Evolutionary conservation across 768 basidiomycete genomes (phyloP).

Genomic region (Calocybe cyanea): DNA sequence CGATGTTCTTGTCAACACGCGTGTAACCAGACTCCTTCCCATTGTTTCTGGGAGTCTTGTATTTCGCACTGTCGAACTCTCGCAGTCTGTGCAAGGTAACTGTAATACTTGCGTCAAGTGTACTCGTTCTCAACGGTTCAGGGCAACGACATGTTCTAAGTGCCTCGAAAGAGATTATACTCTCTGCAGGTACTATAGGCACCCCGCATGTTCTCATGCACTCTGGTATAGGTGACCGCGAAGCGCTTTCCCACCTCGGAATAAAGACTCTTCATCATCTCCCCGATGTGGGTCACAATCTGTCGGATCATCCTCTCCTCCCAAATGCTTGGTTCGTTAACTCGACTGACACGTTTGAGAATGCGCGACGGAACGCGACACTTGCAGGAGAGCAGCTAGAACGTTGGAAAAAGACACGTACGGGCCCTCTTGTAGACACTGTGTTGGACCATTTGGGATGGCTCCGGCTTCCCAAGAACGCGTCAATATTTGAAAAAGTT

Average conservation of each 20-base stretch:
- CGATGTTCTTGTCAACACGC: constrained; percentile 19
- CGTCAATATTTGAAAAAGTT: constrained; percentile 1
- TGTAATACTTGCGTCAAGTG: not conserved
- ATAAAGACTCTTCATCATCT: constrained; percentile 20
- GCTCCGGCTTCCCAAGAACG: constrained; percentile 17
- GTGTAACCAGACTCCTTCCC: constrained; percentile 14
- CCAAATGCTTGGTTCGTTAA: constrained; percentile 16
- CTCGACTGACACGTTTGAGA: constrained; percentile 15
- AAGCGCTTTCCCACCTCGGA: constrained; percentile 10
- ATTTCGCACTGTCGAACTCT: constrained; percentile 7
- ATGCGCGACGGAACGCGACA: not conserved
- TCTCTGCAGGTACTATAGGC: constrained; percentile 27
- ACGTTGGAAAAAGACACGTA: constrained; percentile 18
- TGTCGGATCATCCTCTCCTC: constrained; percentile 23
- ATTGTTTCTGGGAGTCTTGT: not conserved
- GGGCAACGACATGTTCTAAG: constrained; percentile 5
- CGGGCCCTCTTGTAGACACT: constrained; percentile 18
- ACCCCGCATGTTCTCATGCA: constrained; percentile 24
- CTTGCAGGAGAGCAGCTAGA: constrained; percentile 5
- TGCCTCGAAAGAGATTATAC: constrained; percentile 27
- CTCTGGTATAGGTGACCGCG: constrained; percentile 25
- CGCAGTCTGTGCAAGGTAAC: not conserved
- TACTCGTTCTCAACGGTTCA: not conserved
- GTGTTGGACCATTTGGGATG: constrained; percentile 15
- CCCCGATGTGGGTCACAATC: constrained; percentile 26